Conservation (phyloP, 2,329 filamentous ascomycete genomes). For the Achaetomium macrosporum region DNA sequence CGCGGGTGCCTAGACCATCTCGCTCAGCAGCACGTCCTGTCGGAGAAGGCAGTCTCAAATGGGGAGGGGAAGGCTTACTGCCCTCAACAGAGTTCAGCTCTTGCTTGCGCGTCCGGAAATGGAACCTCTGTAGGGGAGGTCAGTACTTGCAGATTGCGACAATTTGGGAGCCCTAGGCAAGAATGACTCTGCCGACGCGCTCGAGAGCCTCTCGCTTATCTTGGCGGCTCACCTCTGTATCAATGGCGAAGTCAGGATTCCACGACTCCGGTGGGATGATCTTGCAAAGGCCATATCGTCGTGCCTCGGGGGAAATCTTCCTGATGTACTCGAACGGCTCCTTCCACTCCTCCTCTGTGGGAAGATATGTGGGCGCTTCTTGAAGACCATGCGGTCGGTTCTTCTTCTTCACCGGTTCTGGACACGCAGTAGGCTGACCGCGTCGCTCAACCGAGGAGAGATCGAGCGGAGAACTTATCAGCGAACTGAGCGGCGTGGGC, state of each 20-base stretch:
- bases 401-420: conserved; percentile 71
- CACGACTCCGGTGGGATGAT: conserved; percentile 89
- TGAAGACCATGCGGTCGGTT: conserved; percentile 76
- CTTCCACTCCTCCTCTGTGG: conserved; percentile 89
- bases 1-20: conserved; percentile 66
- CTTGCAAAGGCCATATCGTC: conserved; percentile 87
- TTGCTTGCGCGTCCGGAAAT: conserved; percentile 93
- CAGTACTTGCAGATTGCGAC: conserved; percentile 1
- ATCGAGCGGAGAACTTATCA: conserved; percentile 63
- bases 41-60: background rate
- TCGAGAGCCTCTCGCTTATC: background rate
- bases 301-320: conserved; percentile 82
- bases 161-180: background rate
- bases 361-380: conserved; percentile 85
- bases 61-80: conserved; percentile 53
- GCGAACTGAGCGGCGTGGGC: conserved; percentile 48
- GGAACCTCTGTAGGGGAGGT: conserved; percentile 64
- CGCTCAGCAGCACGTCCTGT: conserved; percentile 31
- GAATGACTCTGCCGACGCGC: background rate
- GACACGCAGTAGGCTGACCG: conserved; percentile 70
- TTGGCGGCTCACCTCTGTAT: conserved; percentile 71
- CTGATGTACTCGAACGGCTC: conserved; percentile 91
- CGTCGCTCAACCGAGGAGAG: conserved; percentile 86
- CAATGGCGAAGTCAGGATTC: conserved; percentile 93
- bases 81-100: conserved; percentile 98